phyloP scores from a whole-genome alignment of 352 stramenopile genomes.

The Phytopythium cucurbitacearum region DNA sequence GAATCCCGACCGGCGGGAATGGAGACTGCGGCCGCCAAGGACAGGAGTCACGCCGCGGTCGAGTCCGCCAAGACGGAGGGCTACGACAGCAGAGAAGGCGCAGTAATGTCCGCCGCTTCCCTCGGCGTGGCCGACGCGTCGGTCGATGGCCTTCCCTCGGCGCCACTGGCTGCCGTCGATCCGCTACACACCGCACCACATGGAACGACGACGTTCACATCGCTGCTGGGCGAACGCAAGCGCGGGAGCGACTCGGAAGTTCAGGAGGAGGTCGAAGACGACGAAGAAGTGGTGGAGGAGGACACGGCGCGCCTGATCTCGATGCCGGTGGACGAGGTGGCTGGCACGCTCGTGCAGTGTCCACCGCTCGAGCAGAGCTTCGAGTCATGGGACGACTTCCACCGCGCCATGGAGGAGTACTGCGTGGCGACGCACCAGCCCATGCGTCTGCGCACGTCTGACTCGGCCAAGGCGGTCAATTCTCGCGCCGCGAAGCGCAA shows the following conservation, averaged over 20 bases:
- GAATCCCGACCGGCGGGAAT: too few relatives aligned
- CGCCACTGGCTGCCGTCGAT: conserved; percentile 7
- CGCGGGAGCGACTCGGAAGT: conserved; percentile 38
- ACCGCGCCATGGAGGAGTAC: conserved; percentile 78
- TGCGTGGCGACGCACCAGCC: conserved; percentile 69
- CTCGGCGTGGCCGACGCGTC: background rate
- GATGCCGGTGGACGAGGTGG: conserved; percentile 50
- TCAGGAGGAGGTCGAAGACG: conserved; percentile 34
- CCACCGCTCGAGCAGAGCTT: conserved; percentile 68
- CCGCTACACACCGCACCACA: conserved; percentile 10
- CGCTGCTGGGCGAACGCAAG: conserved; percentile 58
- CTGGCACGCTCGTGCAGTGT: conserved; percentile 63
- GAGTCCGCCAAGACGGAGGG: too few relatives aligned
- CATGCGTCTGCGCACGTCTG: conserved; percentile 75
- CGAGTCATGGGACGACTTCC: conserved; percentile 82
- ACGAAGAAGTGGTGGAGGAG: conserved; percentile 39
- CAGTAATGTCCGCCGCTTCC: too few relatives aligned
- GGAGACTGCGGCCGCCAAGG: too few relatives aligned
- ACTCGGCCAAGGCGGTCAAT: conserved; percentile 79
- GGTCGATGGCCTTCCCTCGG: background rate
- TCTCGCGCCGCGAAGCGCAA: conserved; percentile 76
- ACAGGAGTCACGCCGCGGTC: too few relatives aligned
- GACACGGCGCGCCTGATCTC: conserved; percentile 30
- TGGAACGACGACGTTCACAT: conserved; percentile 35
- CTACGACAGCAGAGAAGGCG: too few relatives aligned